These are phyloP conservation scores for Irpex sp. DNA, from an alignment of 1,284 basidiomycete genomes.

Conservation along the genomic window DNA sequence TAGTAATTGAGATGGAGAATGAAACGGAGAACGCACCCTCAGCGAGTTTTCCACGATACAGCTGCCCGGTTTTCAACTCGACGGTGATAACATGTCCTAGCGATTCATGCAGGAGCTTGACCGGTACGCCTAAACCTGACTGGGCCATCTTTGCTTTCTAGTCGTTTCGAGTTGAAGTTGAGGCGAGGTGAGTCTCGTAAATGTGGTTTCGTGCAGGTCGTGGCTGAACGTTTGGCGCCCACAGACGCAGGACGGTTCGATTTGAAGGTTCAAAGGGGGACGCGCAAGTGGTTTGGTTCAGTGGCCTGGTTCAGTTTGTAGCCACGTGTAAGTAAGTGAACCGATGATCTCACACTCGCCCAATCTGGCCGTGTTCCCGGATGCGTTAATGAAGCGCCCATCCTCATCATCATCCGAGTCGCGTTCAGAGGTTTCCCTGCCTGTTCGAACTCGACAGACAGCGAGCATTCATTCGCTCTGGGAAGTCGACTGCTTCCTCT, in stretches of 20 bases:
- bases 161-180: background rate
- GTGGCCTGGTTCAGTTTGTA: background rate
- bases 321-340: background rate
- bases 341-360: background rate
- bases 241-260: background rate
- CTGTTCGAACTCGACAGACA: background rate
- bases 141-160: slow-evolving; percentile 25
- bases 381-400: background rate
- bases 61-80: slow-evolving; percentile 95
- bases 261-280: background rate
- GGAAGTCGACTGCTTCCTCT: background rate
- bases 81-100: slow-evolving; percentile 97
- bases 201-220: slow-evolving; percentile 2
- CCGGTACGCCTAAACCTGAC: slow-evolving; percentile 80
- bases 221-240: background rate
- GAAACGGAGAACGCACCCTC: slow-evolving; percentile 88
- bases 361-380: background rate
- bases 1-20: too few relatives aligned
- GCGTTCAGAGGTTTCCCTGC: too few relatives aligned
- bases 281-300: background rate
- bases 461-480: background rate
- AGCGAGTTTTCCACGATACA: slow-evolving; percentile 96
- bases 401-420: background rate
- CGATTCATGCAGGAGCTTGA: slow-evolving; percentile 91
- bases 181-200: background rate